Evolutionary conservation across 2,329 filamentous ascomycete genomes (phyloP), one percentile per base, ranked within the genome.

Genomic region (Gliomastix tumulicola): DNA sequence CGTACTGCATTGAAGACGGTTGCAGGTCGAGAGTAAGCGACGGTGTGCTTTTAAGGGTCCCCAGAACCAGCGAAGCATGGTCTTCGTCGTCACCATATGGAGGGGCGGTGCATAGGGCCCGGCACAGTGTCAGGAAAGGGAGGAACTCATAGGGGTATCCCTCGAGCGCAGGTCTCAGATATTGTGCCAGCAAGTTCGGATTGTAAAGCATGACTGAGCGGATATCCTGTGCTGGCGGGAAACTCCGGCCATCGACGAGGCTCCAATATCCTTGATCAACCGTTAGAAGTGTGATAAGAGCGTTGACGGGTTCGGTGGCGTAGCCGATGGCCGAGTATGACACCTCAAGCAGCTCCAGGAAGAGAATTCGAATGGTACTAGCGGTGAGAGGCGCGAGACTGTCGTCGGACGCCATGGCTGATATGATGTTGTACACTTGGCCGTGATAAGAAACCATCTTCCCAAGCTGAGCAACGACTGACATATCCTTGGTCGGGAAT

Each of bases 131-230:
- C 41, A 94, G 62, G 49, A 95, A 87, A 1, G 89, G 88, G 4
- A 80, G 60, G 32, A 86, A 81, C 59, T 96, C 90, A 56, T 86
- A 90, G 1, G 90, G 90, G 53, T 88, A 96, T 38, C 90, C 80
- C 41, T 76, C 74, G 30, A 82, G 72, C 7, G 89, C 79, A 53
- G 84, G 75, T 34, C 75, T 66, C 21, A 94, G 76, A 43, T 72
- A 77, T 35, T 63, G 66, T 17, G 68, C 68, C 50, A 83, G 68
- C 15, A 88, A 52, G 30, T 51, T 47, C 9, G 61, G 54, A 34
- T 63, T 58, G 8, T 58, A 53, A 7, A 62, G 34, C 53, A 62
- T 57, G 11, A 48, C 50, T 12, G 55, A 48, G 10, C 55, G 44
- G 17, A 58, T 48, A 46, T 60, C 62, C 40, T 59, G 56, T 30